phyloP scores from a whole-genome alignment of 305 asterid species.

The Ruellia speciosa region DNA sequence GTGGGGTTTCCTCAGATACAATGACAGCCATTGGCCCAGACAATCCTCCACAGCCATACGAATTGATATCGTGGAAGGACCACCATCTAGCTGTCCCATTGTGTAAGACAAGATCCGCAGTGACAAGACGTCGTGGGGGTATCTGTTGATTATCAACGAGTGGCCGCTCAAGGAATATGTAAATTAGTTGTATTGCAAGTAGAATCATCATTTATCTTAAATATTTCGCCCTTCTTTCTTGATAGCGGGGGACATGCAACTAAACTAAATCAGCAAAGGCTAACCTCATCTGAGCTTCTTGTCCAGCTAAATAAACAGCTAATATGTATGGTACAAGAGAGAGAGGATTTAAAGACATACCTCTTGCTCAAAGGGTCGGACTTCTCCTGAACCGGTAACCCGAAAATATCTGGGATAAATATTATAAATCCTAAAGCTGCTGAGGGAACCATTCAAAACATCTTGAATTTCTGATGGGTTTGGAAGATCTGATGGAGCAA shows the following conservation, averaged over 20 bases:
- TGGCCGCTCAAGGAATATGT: neutral
- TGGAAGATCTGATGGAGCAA: conserved; percentile 63
- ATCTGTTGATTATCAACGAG: conserved; percentile 34
- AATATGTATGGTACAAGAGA: neutral
- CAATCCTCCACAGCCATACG: conserved; percentile 54
- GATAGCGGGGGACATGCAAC: no score
- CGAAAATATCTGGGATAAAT: conserved; percentile 77
- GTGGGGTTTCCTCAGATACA: conserved; percentile 98
- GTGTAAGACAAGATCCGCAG: conserved; percentile 69
- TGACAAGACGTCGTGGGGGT: conserved; percentile 45
- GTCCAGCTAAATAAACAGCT: no score
- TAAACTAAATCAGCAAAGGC: no score
- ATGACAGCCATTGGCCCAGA: conserved; percentile 88
- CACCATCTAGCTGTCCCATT: conserved; percentile 67
- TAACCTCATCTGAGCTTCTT: no score
- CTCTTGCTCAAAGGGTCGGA: conserved; percentile 75
- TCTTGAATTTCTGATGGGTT: conserved; percentile 53
- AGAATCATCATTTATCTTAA: no score
- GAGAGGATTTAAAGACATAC: conserved; percentile 30
- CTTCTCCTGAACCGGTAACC: conserved; percentile 94
- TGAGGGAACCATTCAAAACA: conserved; percentile 68
- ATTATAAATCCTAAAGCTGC: conserved; percentile 58
- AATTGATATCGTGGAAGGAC: conserved; percentile 73
- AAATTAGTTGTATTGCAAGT: no score
- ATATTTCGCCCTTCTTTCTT: no score